Evolutionary conservation across 768 basidiomycete species (phyloP), one percentile per base, ranked within the genome.

Genomic region (Favolaschia claudopus): DNA sequence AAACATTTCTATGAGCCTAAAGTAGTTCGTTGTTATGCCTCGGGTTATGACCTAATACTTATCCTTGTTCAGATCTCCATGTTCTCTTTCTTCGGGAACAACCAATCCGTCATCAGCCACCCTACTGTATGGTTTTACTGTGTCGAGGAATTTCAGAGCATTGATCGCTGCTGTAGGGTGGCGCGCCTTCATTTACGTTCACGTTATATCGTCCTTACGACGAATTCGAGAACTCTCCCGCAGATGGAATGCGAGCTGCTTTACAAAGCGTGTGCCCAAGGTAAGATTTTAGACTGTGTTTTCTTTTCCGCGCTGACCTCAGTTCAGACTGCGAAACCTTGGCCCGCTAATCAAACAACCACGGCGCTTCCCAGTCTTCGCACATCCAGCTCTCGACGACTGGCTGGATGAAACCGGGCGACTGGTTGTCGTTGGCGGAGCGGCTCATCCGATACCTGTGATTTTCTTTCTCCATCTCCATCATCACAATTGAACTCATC

Each of bases 391-490:
- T 13, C 66, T 83, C n/a, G 81, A 85, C 43, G 76, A 82, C 34
- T 86, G 85, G 86, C 77, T 81, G 2, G 81, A 85, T 57, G 66
- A 67, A 20, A 71, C 67, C 29, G 82, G 82, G 5, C 72, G 75
- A 19, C 66, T 81, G 48, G 71, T 84, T n/a, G 65, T 86, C 14
- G 74, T 87, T 20, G 85, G 85, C 40, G 80, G 83, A 29, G 83
- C 84, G 0, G 84, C 81, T 0, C 85, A 88, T 66, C 82, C 84
- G 13, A 74, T 83, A 42, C 80, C 83, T 42, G 85, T 85, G 59
- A 66, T 80, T 75, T 4, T 19, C 54, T 13, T 28, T 39, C 25
- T 25, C 44, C 15, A 3, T 15, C 32, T 27, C 17, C 22, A 28
- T 19, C 15, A 43, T 45, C 39, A 31, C 24, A 19, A 20, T 40